Conservation (phyloP, 2,329 filamentous ascomycete genomes). For the Verticillium nonalfalfae region DNA sequence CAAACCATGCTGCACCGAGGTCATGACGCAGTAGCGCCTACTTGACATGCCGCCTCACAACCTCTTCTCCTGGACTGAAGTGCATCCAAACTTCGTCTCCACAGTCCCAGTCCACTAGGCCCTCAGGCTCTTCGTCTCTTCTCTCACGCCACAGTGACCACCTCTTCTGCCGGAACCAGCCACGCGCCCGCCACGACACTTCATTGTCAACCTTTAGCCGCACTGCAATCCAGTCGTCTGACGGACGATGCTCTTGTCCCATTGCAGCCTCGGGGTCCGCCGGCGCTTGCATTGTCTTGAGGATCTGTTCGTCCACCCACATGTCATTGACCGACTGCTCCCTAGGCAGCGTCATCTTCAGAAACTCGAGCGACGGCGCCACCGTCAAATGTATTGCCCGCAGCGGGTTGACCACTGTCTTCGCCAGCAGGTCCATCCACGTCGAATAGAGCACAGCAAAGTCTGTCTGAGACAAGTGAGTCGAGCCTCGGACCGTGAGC, state of each 20-base stretch:
- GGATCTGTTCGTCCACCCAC: constrained; percentile 46
- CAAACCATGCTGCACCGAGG: neutral
- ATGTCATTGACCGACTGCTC: constrained; percentile 38
- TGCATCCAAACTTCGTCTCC: constrained; percentile 25
- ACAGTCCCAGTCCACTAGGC: constrained; percentile 21
- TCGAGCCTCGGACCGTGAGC: constrained; percentile 49
- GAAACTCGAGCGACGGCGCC: constrained; percentile 56
- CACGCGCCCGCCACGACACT: constrained; percentile 40
- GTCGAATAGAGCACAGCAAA: constrained; percentile 59
- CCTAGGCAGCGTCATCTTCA: constrained; percentile 43
- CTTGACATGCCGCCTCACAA: constrained; percentile 7
- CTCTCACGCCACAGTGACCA: constrained; percentile 9
- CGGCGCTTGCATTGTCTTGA: constrained; percentile 25
- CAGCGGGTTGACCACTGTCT: constrained; percentile 56
- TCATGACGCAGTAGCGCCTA: neutral
- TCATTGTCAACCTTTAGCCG: constrained; percentile 53
- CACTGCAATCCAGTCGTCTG: constrained; percentile 52
- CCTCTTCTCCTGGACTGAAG: constrained; percentile 17
- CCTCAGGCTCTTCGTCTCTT: constrained; percentile 18
- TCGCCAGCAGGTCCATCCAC: constrained; percentile 51
- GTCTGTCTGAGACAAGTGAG: constrained; percentile 61
- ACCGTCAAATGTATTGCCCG: constrained; percentile 59
- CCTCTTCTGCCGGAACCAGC: constrained; percentile 31
- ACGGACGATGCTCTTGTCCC: constrained; percentile 45
- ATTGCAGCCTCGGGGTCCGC: constrained; percentile 31